Base-by-base conservation (phyloP, 495 filamentous ascomycete genomes). In the Podospora appendiculata region DNA sequence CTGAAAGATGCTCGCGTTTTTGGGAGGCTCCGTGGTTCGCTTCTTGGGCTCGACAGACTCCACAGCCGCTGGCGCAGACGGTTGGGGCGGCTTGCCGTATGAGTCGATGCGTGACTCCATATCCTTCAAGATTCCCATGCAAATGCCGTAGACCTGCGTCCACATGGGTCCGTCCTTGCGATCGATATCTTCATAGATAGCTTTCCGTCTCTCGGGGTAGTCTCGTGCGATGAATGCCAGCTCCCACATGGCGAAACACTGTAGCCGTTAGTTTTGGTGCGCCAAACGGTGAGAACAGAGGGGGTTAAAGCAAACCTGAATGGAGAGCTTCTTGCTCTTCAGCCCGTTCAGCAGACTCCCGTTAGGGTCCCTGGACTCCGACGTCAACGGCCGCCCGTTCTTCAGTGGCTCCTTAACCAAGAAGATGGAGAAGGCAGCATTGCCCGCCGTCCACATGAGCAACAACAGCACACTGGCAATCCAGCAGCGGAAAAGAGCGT, bases 171-270 rank as follows among this genome's bases (percentile, higher is more conserved):
- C 86, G 35, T 82, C 84, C 33, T 80, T 79, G 53, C 93, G 88
- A 52, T 95, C 88, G 47, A 96, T 85, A 57, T 97, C 94, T 50
- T 84, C 82, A 69, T 89, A 96, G 48, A 98, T 89, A 16, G 80
- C 77, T 62, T 86, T 88, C 18, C 93, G 82, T 32, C 94, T 81
- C 8, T 80, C 79, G 9, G 82, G 71, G 53, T 82, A 89, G 34
- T 81, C 79, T 47, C 85, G 76, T 45, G 88, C 83, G 55, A 96
- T 94, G 51, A 85, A 77, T 32, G 79, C 77, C 16, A 97, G 75
- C 64, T 98, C 93, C 87, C 90, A 94, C 71, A 95, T 89, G 19
- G 93, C 92, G 64, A 92, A 92, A 4, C 80, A 71, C 71, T 89
- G 72, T 10, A 2, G 32, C 6, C 12, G 50, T 71, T 57, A 71